Conservation (phyloP, 176 grass and related monocot genomes). For the Carex littledalei region DNA sequence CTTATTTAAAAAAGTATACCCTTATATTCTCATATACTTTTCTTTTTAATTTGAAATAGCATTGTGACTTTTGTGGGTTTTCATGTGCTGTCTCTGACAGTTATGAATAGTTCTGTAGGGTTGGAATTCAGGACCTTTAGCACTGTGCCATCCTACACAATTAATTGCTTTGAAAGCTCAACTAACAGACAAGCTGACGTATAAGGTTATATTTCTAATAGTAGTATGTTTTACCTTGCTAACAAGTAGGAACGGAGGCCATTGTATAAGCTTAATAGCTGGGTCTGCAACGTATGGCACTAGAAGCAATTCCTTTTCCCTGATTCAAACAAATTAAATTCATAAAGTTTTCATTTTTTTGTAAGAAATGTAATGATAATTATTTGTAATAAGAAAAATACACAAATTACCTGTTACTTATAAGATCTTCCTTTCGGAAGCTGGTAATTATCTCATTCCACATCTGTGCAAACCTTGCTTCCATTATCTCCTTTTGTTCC, state of each 20-base stretch:
- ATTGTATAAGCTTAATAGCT: slow-evolving; percentile 61
- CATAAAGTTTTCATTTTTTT: background rate
- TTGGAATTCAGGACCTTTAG: background rate
- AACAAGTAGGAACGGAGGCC: slow-evolving; percentile 96
- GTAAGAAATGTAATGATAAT: background rate
- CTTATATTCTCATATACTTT: background rate
- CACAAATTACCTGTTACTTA: slow-evolving; percentile 52
- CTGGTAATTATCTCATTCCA: slow-evolving; percentile 90
- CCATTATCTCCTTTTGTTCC: slow-evolving; percentile 42
- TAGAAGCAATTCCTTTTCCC: slow-evolving; percentile 89
- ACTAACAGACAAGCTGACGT: background rate
- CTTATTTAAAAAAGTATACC: background rate
- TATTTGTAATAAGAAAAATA: background rate
- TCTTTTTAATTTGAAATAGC: background rate
- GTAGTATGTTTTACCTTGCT: slow-evolving; percentile 57
- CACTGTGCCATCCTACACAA: background rate
- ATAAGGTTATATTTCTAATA: background rate
- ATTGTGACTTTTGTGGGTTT: background rate
- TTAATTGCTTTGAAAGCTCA: background rate
- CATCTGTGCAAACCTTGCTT: slow-evolving; percentile 93
- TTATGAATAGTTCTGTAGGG: background rate
- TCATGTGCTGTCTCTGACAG: background rate
- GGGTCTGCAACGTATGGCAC: slow-evolving; percentile 86
- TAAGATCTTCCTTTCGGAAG: slow-evolving; percentile 90
- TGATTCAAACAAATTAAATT: slow-evolving; percentile 21